Base-by-base conservation (phyloP, 352 stramenopile genomes). In the Globisporangium recalcitrans region DNA sequence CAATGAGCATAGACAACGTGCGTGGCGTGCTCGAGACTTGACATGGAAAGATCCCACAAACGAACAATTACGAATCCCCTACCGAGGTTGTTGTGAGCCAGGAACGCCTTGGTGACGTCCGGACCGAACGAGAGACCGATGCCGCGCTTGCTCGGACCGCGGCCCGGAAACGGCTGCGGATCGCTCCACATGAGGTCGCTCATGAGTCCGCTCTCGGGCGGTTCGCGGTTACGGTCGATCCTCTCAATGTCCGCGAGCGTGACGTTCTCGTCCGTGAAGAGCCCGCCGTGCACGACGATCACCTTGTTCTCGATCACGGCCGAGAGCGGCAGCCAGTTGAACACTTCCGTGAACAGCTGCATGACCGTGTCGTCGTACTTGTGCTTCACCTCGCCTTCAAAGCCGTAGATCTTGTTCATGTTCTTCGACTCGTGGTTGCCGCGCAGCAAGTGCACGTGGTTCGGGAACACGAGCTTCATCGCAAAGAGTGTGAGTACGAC, bases 401-500 rank as follows among this genome's bases (percentile, higher is more conserved):
- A 99, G 22, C 98, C 98, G 74, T 99, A 99, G 56, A 99, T 99
- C 71, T 99, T 98, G 84, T 99, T 99, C 96, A 99, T 99, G 76
- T 99, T 99, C 78, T 98, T 98, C 31, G 94, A 99, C 79, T 99
- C 97, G 74, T 99, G 97, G 80, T 99, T 99, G 10, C 97, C 97
- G 56, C 97, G 78, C 26, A 96, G 85, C 68, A 99, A 73, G 69
- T 98, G 93, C 32, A 99, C 85, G 58, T 94, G 85, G 32, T 91
- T 71, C 3, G 96, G 97, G 68, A 96, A 96, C 62, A 95, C 85
- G 9, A 99, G 70, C 74, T 99, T 99, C 82, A 98, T 98, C 11
- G 95, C 76, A 46, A 99, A 96, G 32, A 99, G 93, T 53, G 96
- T 98, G 54, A 99, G 76, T 59, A 99, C 97, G 22, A 99, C 97